phyloP scores from a whole-genome alignment of 2,329 filamentous ascomycete genomes.

The Zymoseptoria ardabiliae region DNA sequence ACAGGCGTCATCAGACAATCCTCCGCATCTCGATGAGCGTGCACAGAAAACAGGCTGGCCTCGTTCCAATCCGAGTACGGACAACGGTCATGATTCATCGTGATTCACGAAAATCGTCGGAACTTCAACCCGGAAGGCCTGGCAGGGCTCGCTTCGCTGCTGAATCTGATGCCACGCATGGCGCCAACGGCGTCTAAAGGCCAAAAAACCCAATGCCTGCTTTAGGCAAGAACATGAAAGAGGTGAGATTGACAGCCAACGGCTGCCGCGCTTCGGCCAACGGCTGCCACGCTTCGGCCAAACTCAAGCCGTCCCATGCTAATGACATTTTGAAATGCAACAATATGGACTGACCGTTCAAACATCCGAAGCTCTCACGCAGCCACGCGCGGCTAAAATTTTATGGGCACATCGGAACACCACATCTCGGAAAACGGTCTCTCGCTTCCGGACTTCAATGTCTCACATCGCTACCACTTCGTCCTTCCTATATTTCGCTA shows the following conservation, averaged over 20 bases:
- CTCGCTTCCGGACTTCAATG: not conserved
- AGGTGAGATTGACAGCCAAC: too few species aligned
- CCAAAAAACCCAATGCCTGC: too few species aligned
- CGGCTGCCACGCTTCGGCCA: too few species aligned
- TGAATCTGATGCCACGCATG: not conserved
- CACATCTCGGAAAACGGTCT: not conserved
- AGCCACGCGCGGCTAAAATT: not conserved
- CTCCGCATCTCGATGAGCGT: not conserved
- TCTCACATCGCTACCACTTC: not conserved
- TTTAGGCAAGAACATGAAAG: too few species aligned
- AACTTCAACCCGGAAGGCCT: not conserved
- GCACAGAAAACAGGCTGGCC: not conserved
- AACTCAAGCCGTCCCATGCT: not conserved
- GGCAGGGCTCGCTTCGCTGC: not conserved
- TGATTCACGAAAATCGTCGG: not conserved
- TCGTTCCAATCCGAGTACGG: too few species aligned
- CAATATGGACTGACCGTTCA: not conserved
- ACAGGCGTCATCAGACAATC: not conserved
- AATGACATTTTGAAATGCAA: not conserved
- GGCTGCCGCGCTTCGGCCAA: not conserved
- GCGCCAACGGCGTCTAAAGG: too few species aligned
- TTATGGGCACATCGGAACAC: not conserved
- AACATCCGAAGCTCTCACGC: not conserved
- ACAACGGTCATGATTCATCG: not conserved
- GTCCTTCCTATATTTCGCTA: not conserved